Evolutionary conservation across 805 yeast genomes (phyloP).

Genomic region (Crinitomyces ghanaensis): DNA sequence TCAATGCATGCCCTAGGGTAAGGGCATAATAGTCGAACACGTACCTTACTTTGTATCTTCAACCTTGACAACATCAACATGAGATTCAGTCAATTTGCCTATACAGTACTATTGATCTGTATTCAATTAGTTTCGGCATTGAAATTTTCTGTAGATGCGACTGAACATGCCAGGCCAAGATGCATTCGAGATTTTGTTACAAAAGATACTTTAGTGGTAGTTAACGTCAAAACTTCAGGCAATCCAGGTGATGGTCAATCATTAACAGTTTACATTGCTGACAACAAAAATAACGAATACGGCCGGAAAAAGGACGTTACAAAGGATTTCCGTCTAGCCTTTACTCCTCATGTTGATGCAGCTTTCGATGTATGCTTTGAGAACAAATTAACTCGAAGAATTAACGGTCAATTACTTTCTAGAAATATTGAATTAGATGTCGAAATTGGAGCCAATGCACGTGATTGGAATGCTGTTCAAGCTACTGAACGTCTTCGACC

Average conservation of each 20-base stretch:
- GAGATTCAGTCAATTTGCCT: too few relatives aligned
- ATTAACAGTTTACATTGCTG: slow-evolving; percentile 45
- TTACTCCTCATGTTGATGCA: slow-evolving; percentile 71
- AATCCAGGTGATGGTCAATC: slow-evolving; percentile 77
- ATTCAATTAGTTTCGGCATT: slow-evolving; percentile 17
- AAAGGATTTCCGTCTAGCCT: slow-evolving; percentile 63
- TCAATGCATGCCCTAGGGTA: too few relatives aligned
- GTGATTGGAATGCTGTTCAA: slow-evolving; percentile 95
- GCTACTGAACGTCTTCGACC: slow-evolving; percentile 90
- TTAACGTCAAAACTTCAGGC: slow-evolving; percentile 67
- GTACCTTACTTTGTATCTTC: too few relatives aligned
- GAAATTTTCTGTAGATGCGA: slow-evolving; percentile 24
- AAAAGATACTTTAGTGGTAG: slow-evolving; percentile 79
- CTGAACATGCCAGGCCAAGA: slow-evolving; percentile 34
- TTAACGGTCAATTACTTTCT: slow-evolving; percentile 31
- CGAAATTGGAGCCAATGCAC: slow-evolving; percentile 92
- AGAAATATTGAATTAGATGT: slow-evolving; percentile 83
- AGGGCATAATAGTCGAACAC: too few relatives aligned
- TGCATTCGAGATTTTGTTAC: slow-evolving; percentile 89
- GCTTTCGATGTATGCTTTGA: slow-evolving; percentile 89
- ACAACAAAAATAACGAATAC: slow-evolving; percentile 76
- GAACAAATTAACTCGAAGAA: slow-evolving; percentile 34
- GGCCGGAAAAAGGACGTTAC: slow-evolving; percentile 66
- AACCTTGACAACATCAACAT: too few relatives aligned
- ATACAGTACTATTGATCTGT: too few relatives aligned